Base-by-base conservation (phyloP, 1,284 basidiomycete genomes). In the Fomitiporia mediterranea region DNA sequence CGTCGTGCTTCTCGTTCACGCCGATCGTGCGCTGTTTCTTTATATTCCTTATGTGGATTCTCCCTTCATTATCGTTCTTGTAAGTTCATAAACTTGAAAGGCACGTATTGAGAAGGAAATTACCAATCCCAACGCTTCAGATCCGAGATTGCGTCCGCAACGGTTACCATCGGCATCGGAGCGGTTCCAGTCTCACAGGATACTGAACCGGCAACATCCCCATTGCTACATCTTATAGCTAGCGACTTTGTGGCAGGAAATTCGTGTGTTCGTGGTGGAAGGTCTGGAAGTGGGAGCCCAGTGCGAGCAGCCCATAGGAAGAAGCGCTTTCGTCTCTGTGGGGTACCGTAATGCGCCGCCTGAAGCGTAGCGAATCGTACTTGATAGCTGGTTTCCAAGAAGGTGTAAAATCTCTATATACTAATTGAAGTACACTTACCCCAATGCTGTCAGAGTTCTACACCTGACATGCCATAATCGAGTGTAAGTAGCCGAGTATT, bases 181-280 rank as follows among this genome's bases (percentile, higher is more conserved):
- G 81, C 81, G 1, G 71, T 74, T 0, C 84, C 83, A 27, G 63
- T 60, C 8, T 66, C 60, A 0, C 73, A 74, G 4, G 68, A 69
- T n/a, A 86, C 76, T 0, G 82, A 79, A 4, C 62, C 64, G 27
- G 82, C 66, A 0, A 61, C 53, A 15, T 69, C 63, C 4, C 67
- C 72, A 27, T 73, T 73, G 1, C 77, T 70, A 47, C 82, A 68
- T 44, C 72, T 75, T 39, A 87, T 77, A 8, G 71, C 65, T n/a
- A 86, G 66, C 0, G 65, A 60, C 28, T 78, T 73, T 3, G 66
- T 51, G 0, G 65, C 51, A 0, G 79, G 78, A 59, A 85, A 86
- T 56, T 81, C 73, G 55, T 91, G 86, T 1, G 84, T 82, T 0
- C 86, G 84, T 53, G 81, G 75, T 0, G 88, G 89, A n/a, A 89